phyloP scores from a whole-genome alignment of 768 basidiomycete genomes.

The Phaeotremella skinneri region DNA sequence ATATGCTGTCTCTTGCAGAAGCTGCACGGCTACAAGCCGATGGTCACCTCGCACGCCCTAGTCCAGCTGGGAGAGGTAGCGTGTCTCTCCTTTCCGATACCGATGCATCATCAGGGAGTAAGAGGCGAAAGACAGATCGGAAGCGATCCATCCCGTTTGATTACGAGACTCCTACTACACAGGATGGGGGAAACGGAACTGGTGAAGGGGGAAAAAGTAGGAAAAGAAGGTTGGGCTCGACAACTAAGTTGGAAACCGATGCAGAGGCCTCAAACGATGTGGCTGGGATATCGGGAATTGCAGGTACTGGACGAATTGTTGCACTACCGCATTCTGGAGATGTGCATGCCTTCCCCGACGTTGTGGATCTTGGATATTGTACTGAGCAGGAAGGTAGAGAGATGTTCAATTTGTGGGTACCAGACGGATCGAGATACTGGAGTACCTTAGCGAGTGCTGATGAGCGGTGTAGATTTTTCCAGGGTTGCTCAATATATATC shows the following conservation, averaged over 20 bases:
- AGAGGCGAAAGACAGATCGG: background rate
- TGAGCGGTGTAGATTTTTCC: slow-evolving; percentile 21
- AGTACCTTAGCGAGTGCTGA: no score
- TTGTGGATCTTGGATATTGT: slow-evolving; percentile 19
- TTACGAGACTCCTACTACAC: background rate
- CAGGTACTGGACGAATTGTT: background rate
- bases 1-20: slow-evolving; percentile 11
- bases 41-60: slow-evolving; percentile 4
- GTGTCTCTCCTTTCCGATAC: background rate
- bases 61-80: background rate
- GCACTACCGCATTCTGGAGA: background rate
- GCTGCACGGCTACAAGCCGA: slow-evolving; percentile 13
- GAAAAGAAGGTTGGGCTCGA: background rate
- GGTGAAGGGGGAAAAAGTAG: background rate
- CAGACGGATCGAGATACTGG: background rate
- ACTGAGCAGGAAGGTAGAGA: slow-evolving; percentile 8
- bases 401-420: slow-evolving; percentile 16
- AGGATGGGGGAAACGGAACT: background rate
- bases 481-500: slow-evolving; percentile 12
- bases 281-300: background rate
- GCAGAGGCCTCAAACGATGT: background rate
- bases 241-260: background rate
- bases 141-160: background rate
- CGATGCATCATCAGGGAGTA: background rate
- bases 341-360: slow-evolving; percentile 12